A percentile compares a stretch with the other conserved stretches of the same genome.
Evolutionary conservation across 2,329 filamentous ascomycete species (phyloP).

Genomic region (Aspergillus ochraceoroseus): DNA sequence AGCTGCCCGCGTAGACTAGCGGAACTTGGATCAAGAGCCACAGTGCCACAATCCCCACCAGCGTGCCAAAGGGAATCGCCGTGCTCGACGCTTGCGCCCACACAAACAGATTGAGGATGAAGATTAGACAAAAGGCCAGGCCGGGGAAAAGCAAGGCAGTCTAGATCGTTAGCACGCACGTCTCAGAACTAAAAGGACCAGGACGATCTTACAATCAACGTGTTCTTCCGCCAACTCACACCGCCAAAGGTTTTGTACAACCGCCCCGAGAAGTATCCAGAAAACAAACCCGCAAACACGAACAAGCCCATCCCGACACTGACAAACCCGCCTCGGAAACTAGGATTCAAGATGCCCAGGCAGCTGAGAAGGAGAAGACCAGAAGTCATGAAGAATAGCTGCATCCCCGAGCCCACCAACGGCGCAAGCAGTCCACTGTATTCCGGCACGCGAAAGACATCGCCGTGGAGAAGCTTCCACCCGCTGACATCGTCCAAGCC

Average conservation of each 20-base stretch:
- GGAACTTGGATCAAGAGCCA: slow-evolving; percentile 86
- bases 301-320: slow-evolving; percentile 79
- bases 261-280: slow-evolving; percentile 78
- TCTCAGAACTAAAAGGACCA: neutral
- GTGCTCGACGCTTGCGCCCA: slow-evolving; percentile 88
- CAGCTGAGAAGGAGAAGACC: slow-evolving; percentile 69
- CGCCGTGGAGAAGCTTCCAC: slow-evolving; percentile 84
- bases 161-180: slow-evolving; percentile 31
- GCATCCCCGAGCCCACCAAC: slow-evolving; percentile 77
- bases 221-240: slow-evolving; percentile 68
- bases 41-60: slow-evolving; percentile 65
- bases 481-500: slow-evolving; percentile 72
- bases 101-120: slow-evolving; percentile 80
- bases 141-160: slow-evolving; percentile 77
- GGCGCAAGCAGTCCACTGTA: slow-evolving; percentile 71
- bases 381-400: slow-evolving; percentile 74
- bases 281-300: slow-evolving; percentile 75
- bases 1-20: slow-evolving; percentile 74
- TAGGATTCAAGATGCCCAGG: slow-evolving; percentile 74
- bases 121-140: slow-evolving; percentile 66
- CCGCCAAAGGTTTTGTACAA: slow-evolving; percentile 82
- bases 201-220: slow-evolving; percentile 51
- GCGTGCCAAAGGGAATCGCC: slow-evolving; percentile 74
- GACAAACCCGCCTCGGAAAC: slow-evolving; percentile 83
- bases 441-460: slow-evolving; percentile 72